Evolutionary conservation across 139 green algal genomes (phyloP), one percentile per base, ranked within the genome.

Genomic region (Chlamydomonas sphaeroides): DNA sequence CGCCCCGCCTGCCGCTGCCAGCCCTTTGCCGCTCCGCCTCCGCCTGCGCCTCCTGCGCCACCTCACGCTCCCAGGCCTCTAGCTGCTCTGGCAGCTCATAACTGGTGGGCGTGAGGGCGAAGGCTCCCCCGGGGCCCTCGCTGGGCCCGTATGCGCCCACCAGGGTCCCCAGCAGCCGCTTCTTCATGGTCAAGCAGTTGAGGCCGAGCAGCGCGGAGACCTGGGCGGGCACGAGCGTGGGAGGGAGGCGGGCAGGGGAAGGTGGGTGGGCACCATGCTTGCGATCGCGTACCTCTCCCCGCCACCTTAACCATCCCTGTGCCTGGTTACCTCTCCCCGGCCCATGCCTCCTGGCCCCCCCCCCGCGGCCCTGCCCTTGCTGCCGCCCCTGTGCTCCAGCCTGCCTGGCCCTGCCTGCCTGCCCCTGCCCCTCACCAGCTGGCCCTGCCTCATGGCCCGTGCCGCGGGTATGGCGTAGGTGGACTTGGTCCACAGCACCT

Each of bases 141-240:
- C 48, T 57, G 6, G 57, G 38, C 1, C 73, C 57, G 36, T 65
- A 28, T 8, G 42, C 51, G 3, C 48, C 86, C 28, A 63, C 39
- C 70, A 92, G 84, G 36, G 88, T 89, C 45, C 84, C 77, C 73
- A 90, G 53, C 86, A 92, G 87, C 26, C 85, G 75, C 63, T 93
- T 93, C 86, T 93, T 93, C 88, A 93, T 93, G 26, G 88, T 92
- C 0, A 93, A 76, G 73, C 80, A 78, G 78, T 92, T 92, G 59
- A 93, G 86, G 0, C 90, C 90, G 30, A 87, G 84, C 48, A 93
- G 61, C 11, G 86, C 90, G 63, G 78, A 90, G 28, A 93, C 84
- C 38, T 83, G 76, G 6, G 66, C n/a, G 21, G 7, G 8, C 15
- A 26, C 23, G 18, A 38, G 59, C 7, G 26, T 20, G 1, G n/a